Base-by-base conservation (phyloP, 768 basidiomycete species). In the Lactifluus pinguis region DNA sequence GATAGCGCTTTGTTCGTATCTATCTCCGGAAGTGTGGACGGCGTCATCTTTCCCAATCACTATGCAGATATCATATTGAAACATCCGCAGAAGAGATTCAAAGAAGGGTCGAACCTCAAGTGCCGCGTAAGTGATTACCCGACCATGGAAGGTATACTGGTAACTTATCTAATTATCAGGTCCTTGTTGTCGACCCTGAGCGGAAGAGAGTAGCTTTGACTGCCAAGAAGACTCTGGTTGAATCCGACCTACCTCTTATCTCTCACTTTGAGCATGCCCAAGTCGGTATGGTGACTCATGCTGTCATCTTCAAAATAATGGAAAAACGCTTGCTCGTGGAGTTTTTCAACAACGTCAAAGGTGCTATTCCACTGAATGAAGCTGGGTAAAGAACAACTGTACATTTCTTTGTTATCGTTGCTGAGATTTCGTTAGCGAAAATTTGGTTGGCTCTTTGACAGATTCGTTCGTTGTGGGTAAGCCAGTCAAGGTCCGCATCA, bases 21-120 rank as follows among this genome's bases (percentile, higher is more conserved):
- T 32, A 77, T 98, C 57, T 84, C 87, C 5, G 92, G 91, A 6
- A 90, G 82, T 61, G 85, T 98, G 36, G 92, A 97, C 68, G 97
- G 91, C 32, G 87, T 97, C 30, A 79, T 98, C 21, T 97, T 92
- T 89, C 94, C 95, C 0, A 82, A 85, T 62, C 97, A 98, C 70
- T 97, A 90, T 70, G 93, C 97, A 11, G 97, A 99, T 71, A 94
- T 98, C 68, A 71, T 76, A n/a, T 79, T 98, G 67, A 97, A 94
- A 70, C 89, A 98, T 70, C 95, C 95, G 10, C 84, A 92, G 47
- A 91, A 86, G 74, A 81, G 87, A 62, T 99, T 97, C 77, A 94
- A 92, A 69, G 75, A 80, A 21, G 95, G 94, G 29, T 79, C 80
- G 4, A 81, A 70, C 54, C 87, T 98, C 72, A 95, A 89, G 75